phyloP scores from a whole-genome alignment of 495 filamentous ascomycete species.

The Staphylotrichum tortipilum region DNA sequence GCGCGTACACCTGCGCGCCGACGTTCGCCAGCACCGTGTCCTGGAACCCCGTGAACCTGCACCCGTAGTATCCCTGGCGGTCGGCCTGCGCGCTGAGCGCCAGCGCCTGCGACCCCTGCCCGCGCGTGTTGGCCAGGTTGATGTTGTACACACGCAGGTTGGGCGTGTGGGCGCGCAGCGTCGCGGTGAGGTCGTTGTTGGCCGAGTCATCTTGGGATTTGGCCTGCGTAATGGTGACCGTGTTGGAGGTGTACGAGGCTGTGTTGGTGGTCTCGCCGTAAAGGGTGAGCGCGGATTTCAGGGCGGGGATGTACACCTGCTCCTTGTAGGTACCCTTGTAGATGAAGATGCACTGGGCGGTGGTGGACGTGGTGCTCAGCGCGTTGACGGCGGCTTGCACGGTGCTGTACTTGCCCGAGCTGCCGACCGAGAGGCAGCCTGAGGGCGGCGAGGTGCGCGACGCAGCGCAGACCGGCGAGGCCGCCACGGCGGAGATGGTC shows the following conservation, averaged over 20 bases:
- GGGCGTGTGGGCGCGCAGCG: constrained; percentile 44
- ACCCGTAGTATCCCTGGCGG: constrained; percentile 53
- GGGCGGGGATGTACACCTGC: constrained; percentile 47
- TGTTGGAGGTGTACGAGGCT: constrained; percentile 45
- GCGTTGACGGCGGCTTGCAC: constrained; percentile 51
- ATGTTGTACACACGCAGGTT: constrained; percentile 55
- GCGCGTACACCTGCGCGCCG: constrained; percentile 51
- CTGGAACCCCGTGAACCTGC: constrained; percentile 49
- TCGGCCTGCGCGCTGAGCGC: constrained; percentile 47
- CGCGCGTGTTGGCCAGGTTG: constrained; percentile 50
- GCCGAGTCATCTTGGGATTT: constrained; percentile 35
- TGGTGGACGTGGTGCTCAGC: constrained; percentile 35
- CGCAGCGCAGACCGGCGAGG: background rate
- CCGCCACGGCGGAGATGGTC: background rate
- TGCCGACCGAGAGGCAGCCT: constrained; percentile 44
- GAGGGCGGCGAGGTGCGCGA: constrained; percentile 42
- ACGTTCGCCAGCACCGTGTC: constrained; percentile 53
- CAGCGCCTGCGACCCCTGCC: constrained; percentile 49
- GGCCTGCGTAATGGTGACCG: constrained; percentile 48
- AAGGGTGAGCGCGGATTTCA: constrained; percentile 45
- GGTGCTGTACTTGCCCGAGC: constrained; percentile 37
- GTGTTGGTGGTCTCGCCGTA: constrained; percentile 55
- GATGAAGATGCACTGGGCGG: constrained; percentile 54
- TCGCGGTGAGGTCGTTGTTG: constrained; percentile 43
- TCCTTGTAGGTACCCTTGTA: constrained; percentile 49